Evolutionary conservation across 805 yeast genomes (phyloP).

Genomic region (Priceomyces fermenticarens): DNA sequence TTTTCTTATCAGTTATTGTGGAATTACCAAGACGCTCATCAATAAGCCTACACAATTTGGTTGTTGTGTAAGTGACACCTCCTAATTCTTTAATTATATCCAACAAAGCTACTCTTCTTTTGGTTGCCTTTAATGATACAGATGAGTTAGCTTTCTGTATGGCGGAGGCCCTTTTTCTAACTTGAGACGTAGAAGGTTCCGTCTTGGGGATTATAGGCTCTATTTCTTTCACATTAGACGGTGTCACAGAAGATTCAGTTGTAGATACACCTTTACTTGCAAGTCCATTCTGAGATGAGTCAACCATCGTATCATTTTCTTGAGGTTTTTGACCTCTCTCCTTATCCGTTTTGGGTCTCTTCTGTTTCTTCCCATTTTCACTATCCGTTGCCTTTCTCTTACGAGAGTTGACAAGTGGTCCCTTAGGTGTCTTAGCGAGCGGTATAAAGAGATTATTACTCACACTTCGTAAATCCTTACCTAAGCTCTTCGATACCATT

Average conservation of each 20-base stretch:
- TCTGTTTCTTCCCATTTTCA: background rate
- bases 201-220: conserved; percentile 10
- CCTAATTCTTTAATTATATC: conserved; percentile 32
- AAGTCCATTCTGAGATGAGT: too few species aligned
- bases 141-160: conserved; percentile 6
- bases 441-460: conserved; percentile 14
- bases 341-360: conserved; percentile 3
- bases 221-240: conserved; percentile 7
- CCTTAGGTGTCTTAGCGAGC: conserved; percentile 24
- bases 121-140: conserved; percentile 25
- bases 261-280: too few species aligned
- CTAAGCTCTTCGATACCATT: conserved; percentile 4
- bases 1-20: conserved; percentile 36
- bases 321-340: background rate
- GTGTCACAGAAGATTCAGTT: conserved; percentile 2
- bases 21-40: conserved; percentile 25
- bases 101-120: conserved; percentile 26
- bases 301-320: background rate
- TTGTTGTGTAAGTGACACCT: conserved; percentile 35
- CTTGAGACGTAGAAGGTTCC: background rate
- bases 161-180: background rate
- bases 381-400: conserved; percentile 12
- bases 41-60: conserved; percentile 27
- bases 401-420: conserved; percentile 12
- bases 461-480: conserved; percentile 4